Evolutionary conservation across 2,329 filamentous ascomycete genomes (phyloP).

Genomic region (Gnomoniopsis smithogilvyi): DNA sequence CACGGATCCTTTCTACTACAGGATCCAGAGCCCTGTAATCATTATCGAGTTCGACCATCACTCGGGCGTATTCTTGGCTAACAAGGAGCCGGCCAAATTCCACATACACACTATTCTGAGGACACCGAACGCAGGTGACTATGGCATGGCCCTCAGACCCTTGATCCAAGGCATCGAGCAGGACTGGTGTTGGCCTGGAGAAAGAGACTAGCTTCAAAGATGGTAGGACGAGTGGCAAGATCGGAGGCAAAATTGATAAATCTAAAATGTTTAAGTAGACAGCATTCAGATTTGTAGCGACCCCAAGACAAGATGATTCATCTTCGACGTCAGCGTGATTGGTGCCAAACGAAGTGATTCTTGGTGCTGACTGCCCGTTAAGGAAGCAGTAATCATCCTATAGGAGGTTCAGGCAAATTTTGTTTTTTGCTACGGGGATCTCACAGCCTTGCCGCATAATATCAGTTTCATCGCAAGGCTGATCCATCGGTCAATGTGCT

Average conservation of each 20-base stretch:
- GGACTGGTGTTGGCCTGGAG: slow-evolving; percentile 40
- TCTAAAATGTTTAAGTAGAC: background rate
- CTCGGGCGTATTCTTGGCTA: slow-evolving; percentile 73
- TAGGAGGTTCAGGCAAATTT: too few species aligned
- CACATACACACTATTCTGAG: slow-evolving; percentile 74
- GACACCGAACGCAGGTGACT: slow-evolving; percentile 73
- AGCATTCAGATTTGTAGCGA: background rate
- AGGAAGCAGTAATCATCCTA: too few species aligned
- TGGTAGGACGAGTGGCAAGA: background rate
- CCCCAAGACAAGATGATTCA: background rate
- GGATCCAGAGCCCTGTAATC: slow-evolving; percentile 72
- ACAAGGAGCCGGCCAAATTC: slow-evolving; percentile 70
- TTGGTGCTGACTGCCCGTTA: too few species aligned
- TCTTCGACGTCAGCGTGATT: background rate
- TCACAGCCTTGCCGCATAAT: too few species aligned
- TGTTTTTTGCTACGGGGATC: too few species aligned
- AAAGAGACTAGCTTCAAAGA: slow-evolving; percentile 3
- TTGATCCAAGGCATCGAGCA: slow-evolving; percentile 34
- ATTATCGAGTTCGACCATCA: slow-evolving; percentile 79
- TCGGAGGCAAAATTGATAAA: background rate
- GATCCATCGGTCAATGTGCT: too few species aligned
- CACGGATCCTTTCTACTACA: slow-evolving; percentile 71
- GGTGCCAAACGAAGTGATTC: background rate
- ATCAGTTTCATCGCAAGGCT: too few species aligned
- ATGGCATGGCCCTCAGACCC: slow-evolving; percentile 54